A percentile compares a stretch with the other conserved stretches of the same genome.
Conservation (phyloP, 495 filamentous ascomycete genomes). For the Cercophora sp. region DNA sequence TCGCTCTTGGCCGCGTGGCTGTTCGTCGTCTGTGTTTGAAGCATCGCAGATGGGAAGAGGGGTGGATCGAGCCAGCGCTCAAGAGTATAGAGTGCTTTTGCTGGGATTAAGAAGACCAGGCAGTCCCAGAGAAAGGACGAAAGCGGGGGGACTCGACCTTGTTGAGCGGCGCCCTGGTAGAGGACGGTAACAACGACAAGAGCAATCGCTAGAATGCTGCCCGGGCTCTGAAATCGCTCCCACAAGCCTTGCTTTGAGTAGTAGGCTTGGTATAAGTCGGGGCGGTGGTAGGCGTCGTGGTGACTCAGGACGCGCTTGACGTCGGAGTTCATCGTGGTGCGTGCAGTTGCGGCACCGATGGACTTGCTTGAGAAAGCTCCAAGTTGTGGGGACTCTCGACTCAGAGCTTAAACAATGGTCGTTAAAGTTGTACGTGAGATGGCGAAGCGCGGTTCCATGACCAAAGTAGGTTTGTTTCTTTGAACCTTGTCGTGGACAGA, state of each 20-base stretch:
- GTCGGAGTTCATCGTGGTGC: constrained; percentile 25
- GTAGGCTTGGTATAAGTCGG: constrained; percentile 13
- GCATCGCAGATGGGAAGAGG: constrained; percentile 25
- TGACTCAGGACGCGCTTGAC: constrained; percentile 24
- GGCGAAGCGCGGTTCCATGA: constrained; percentile 7
- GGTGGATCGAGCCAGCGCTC: constrained; percentile 45
- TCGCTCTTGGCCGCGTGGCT: constrained; percentile 62
- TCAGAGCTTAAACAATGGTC: too few species aligned
- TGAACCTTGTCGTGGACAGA: too few species aligned
- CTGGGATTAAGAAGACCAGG: constrained; percentile 58
- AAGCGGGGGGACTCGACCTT: constrained; percentile 17
- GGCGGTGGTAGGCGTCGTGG: constrained; percentile 17
- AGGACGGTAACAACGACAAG: constrained; percentile 39
- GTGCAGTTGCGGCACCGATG: background rate
- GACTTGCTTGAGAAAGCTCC: too few species aligned
- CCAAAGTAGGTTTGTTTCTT: background rate
- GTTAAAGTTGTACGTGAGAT: too few species aligned
- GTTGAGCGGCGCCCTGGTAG: constrained; percentile 37
- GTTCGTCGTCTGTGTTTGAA: constrained; percentile 11
- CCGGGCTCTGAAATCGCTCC: constrained; percentile 31
- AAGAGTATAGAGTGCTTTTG: constrained; percentile 54
- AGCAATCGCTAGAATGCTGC: constrained; percentile 33
- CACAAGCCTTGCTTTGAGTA: constrained; percentile 18
- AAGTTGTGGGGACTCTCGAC: too few species aligned
- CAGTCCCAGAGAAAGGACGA: constrained; percentile 58